Percentiles rank a stretch among this genome's conserved stretches.
phyloP scores from a whole-genome alignment of 2,329 filamentous ascomycete species.

The Fusarium penzigii region DNA sequence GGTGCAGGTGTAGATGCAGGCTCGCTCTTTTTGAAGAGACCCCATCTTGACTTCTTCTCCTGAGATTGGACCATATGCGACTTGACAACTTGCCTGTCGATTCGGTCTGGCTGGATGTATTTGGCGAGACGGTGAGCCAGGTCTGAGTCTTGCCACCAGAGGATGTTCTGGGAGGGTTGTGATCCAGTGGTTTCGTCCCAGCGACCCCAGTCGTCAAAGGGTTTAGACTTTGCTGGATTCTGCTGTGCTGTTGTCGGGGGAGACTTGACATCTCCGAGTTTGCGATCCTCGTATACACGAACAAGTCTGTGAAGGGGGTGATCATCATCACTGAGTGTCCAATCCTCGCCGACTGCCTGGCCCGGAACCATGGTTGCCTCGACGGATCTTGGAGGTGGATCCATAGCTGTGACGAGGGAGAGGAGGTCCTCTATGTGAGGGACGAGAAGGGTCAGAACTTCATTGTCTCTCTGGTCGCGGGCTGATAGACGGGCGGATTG shows the following conservation, averaged over 20 bases:
- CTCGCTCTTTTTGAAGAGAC: constrained; percentile 31
- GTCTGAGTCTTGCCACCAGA: constrained; percentile 51
- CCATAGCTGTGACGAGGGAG: constrained; percentile 36
- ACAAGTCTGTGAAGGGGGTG: constrained; percentile 33
- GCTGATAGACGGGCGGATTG: constrained; percentile 35
- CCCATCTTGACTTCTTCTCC: constrained; percentile 38
- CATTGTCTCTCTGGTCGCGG: constrained; percentile 40
- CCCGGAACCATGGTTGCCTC: constrained; percentile 49
- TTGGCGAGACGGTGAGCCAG: constrained; percentile 48
- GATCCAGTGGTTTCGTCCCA: constrained; percentile 33
- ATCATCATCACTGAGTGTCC: constrained; percentile 38
- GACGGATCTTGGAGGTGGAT: constrained; percentile 35
- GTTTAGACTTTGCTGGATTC: constrained; percentile 11
- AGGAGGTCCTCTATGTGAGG: constrained; percentile 46
- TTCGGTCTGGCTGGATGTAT: constrained; percentile 41
- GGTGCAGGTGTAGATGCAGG: constrained; percentile 12
- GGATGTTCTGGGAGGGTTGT: constrained; percentile 9
- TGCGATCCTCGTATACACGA: constrained; percentile 27
- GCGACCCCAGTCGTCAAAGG: constrained; percentile 50
- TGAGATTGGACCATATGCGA: constrained; percentile 33
- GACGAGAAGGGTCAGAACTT: constrained; percentile 40
- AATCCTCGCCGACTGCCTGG: constrained; percentile 38
- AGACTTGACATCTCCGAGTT: constrained; percentile 8
- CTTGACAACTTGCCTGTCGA: constrained; percentile 33
- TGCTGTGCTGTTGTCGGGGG: neutral